Evolutionary conservation across 495 filamentous ascomycete genomes (phyloP).

Genomic region (Penicillium bialowiezense): DNA sequence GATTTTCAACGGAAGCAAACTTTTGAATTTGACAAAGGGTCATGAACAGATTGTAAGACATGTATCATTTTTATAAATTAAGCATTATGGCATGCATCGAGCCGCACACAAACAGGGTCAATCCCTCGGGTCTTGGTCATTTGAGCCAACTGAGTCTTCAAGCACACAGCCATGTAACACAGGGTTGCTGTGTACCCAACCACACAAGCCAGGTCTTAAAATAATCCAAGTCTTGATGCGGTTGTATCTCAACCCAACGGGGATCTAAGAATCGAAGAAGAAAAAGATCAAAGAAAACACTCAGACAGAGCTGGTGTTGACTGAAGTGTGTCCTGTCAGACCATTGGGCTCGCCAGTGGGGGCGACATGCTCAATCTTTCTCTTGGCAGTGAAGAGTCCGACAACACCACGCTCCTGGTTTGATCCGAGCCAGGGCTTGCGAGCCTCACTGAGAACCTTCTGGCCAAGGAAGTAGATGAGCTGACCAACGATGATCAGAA

Average conservation of each 20-base stretch:
- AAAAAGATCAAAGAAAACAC: not conserved
- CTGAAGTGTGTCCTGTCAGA: not conserved
- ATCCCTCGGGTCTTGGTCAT: not conserved
- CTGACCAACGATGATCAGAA: constrained; percentile 79
- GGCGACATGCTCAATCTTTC: constrained; percentile 55
- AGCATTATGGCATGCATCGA: constrained; percentile 8
- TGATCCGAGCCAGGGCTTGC: constrained; percentile 90
- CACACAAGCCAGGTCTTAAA: not conserved
- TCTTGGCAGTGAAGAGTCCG: constrained; percentile 85
- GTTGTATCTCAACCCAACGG: too few species aligned
- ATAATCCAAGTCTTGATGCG: not conserved
- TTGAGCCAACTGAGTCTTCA: not conserved
- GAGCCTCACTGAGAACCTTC: constrained; percentile 73
- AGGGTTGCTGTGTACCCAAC: not conserved
- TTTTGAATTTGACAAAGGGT: too few species aligned
- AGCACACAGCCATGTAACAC: not conserved
- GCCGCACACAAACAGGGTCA: not conserved
- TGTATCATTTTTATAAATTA: constrained; percentile 1
- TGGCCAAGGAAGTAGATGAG: constrained; percentile 80
- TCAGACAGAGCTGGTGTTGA: constrained; percentile 16
- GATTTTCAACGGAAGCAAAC: not conserved
- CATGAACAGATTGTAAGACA: too few species aligned
- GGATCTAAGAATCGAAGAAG: not conserved
- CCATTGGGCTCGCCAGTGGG: constrained; percentile 9
- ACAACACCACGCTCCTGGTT: constrained; percentile 78